Base-by-base conservation (phyloP, 2,329 filamentous ascomycete genomes). In the Fusarium vanettenii region DNA sequence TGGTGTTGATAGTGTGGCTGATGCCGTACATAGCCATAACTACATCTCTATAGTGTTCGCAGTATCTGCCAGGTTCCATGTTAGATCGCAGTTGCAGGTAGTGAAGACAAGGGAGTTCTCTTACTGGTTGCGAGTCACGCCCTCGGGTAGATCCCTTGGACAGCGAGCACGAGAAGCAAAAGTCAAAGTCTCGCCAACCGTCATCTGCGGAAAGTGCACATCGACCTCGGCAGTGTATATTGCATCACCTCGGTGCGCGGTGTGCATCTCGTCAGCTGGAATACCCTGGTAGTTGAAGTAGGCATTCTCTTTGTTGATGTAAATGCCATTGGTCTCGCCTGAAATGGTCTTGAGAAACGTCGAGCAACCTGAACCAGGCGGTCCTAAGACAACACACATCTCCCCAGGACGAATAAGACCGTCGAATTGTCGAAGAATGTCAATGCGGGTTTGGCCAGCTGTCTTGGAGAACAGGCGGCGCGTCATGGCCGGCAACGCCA, bases 221-320 rank as follows among this genome's bases (percentile, higher is more conserved):
- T 96, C 94, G 29, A 93, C 92, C 81, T 95, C 93, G 64, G 93
- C 92, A 0, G 92, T 94, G 83, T 95, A 95, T 80, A 95, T 94
- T 65, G 92, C 92, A 83, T 96, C 94, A 69, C 94, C 93, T 22
- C 92, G 90, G 84, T 95, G 94, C 66, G 89, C 86, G 6, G 89
- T 89, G 81, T 92, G 89, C 92, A 95, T 95, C 79, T 93, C 88
- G 75, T 92, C 83, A 63, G 92, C 87, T 2, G 88, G 85, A 75
- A 93, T 87, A 71, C 91, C 69, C 7, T 72, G 92, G 80, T 95
- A 96, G 84, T 96, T 95, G 79, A 96, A 89, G 69, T 92, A 89
- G 0, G 92, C 91, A 20, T 86, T 83, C 18, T 91, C 84, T 10
- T 60, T 93, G 9, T 64, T 92, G 18, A 95, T 85, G 76, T 88